phyloP scores from a whole-genome alignment of 345 rosid genomes.

The Conringia planisiliqua region DNA sequence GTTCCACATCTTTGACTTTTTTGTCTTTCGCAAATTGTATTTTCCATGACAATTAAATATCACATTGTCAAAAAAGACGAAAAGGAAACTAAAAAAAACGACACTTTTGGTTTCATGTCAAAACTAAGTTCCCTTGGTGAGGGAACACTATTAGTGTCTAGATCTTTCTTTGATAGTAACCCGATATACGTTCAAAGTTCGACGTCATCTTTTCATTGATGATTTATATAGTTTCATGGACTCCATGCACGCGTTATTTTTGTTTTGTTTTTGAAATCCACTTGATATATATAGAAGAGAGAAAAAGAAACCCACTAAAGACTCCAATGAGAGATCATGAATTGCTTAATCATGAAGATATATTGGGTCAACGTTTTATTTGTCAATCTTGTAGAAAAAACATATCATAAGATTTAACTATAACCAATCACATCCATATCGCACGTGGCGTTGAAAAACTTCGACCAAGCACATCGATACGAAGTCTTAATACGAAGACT shows the following conservation, averaged over 20 bases:
- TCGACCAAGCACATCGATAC: no score
- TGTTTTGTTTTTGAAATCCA: background rate
- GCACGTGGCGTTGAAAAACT: slow-evolving; percentile 17
- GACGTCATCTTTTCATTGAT: background rate
- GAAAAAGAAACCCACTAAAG: background rate
- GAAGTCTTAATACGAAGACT: no score
- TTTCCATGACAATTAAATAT: background rate
- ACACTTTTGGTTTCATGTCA: background rate
- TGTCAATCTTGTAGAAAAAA: slow-evolving; percentile 3
- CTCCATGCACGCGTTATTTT: background rate
- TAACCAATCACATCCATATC: background rate
- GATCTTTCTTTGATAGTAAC: background rate
- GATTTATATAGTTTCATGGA: background rate
- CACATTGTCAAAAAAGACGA: background rate
- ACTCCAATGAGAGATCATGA: background rate
- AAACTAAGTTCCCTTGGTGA: background rate
- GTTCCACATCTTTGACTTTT: slow-evolving; percentile 3
- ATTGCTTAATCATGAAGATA: slow-evolving; percentile 14
- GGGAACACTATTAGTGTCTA: background rate
- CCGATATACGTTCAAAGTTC: background rate
- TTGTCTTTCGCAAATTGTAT: background rate
- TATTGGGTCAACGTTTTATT: background rate
- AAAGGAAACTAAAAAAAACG: background rate
- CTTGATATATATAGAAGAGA: background rate
- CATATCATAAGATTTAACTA: background rate